Conservation (phyloP, 192 early-diverging fungal species). For the Physocladia obscura region DNA sequence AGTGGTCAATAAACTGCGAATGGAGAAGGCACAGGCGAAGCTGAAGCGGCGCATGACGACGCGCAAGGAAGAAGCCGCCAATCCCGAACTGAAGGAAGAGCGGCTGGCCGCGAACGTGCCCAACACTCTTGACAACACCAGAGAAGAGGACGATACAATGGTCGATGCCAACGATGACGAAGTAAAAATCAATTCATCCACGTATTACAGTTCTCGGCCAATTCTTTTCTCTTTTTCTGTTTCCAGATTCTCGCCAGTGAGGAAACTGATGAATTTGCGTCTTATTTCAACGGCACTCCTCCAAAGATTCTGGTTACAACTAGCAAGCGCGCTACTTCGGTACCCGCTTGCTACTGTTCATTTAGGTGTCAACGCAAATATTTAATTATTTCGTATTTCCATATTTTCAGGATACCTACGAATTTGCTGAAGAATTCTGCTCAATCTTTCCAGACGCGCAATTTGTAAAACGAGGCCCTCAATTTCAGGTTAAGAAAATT, state of each 20-base stretch:
- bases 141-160: conserved; percentile 92
- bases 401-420: conserved; percentile 56
- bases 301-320: conserved; percentile 97
- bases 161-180: conserved; percentile 62
- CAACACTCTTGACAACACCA: conserved; percentile 84
- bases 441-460: conserved; percentile 88
- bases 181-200: background rate
- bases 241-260: conserved; percentile 46
- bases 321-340: conserved; percentile 61
- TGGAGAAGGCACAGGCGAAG: conserved; percentile 76
- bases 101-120: conserved; percentile 88
- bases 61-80: conserved; percentile 76
- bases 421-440: conserved; percentile 86
- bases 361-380: background rate
- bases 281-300: conserved; percentile 82
- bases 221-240: background rate
- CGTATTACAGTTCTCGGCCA: background rate
- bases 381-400: background rate
- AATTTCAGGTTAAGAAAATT: conserved; percentile 88
- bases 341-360: conserved; percentile 27
- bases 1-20: conserved; percentile 70
- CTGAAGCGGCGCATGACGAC: conserved; percentile 66
- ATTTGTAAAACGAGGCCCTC: conserved; percentile 81
- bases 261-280: conserved; percentile 65
- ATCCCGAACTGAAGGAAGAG: conserved; percentile 84